Conservation (phyloP, 2,329 filamentous ascomycete genomes). For the Cryphonectria japonica region DNA sequence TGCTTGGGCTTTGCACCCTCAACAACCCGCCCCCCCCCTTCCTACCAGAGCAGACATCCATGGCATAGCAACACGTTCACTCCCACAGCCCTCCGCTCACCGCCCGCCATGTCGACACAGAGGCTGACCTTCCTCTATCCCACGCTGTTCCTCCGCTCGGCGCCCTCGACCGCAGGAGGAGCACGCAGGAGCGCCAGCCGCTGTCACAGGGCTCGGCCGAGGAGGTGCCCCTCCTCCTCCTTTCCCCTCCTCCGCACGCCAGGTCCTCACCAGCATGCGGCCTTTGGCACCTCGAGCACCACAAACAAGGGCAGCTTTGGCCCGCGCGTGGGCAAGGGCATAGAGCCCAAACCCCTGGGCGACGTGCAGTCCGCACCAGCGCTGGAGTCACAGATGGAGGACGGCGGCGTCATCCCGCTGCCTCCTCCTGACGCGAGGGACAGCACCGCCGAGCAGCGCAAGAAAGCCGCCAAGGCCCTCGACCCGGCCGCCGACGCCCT, state of each 20-base stretch:
- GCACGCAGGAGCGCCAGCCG: constrained; percentile 41
- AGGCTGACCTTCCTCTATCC: constrained; percentile 72
- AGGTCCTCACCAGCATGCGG: constrained; percentile 33
- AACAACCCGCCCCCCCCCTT: background rate
- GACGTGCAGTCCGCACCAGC: constrained; percentile 27
- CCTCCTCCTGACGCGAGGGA: constrained; percentile 9
- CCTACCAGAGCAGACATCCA: constrained; percentile 6
- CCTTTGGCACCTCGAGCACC: constrained; percentile 44
- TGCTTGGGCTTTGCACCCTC: background rate
- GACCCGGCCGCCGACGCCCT: constrained; percentile 23
- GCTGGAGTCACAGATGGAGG: constrained; percentile 28
- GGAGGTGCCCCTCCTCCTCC: constrained; percentile 29
- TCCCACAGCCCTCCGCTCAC: background rate
- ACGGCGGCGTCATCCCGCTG: constrained; percentile 20
- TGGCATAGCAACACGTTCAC: constrained; percentile 26
- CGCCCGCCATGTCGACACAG: constrained; percentile 58
- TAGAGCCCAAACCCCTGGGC: constrained; percentile 52
- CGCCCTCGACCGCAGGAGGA: constrained; percentile 48
- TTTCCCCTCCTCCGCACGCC: constrained; percentile 31
- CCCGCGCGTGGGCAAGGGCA: constrained; percentile 62
- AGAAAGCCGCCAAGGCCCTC: constrained; percentile 25
- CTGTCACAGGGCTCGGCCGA: constrained; percentile 30
- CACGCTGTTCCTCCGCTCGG: constrained; percentile 64
- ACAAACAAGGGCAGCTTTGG: constrained; percentile 51
- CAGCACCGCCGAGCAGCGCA: constrained; percentile 26